Base-by-base conservation (phyloP, 352 stramenopile genomes). In the Aphanomyces euteiches region DNA sequence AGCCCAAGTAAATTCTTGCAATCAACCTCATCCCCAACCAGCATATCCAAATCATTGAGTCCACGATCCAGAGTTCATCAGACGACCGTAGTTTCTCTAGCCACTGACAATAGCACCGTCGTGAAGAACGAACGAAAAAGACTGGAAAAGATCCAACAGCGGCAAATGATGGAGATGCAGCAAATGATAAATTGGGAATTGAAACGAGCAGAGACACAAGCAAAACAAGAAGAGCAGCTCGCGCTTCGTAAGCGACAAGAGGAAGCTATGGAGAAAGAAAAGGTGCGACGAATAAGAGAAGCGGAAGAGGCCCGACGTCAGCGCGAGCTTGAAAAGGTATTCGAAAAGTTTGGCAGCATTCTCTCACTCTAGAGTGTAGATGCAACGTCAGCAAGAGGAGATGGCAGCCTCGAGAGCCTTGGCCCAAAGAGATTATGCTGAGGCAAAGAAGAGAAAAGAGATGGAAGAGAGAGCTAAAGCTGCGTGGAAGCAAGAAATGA, bases 141-240 rank as follows among this genome's bases (percentile, higher is more conserved):
- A 43, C 67, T 93, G 1, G 83, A 90, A 57, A 78, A 83, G n/a
- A 92, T 93, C 34, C 79, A 82, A 61, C 77, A 79, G 19, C 86
- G 86, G 0, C 86, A 91, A 68, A 73, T 79, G 0, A 67, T 81
- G 1, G 85, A 92, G 45, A 81, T 92, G 78, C 84, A 93, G 72
- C 84, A 92, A 47, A 76, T 91, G 73, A 67, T 91, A 0, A 71
- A 74, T 12, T 89, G 89, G 66, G 85, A 93, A 57, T 73, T 90
- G 37, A 83, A 81, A 37, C 88, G 84, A 78, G 75, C 76, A 0
- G 80, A 87, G 48, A 68, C 88, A 1, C 72, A 87, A 40, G 73
- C 76, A 34, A 82, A 90, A 53, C 80, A 78, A 3, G 80, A 86
- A 28, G 73, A 67, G 6, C 81, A 84, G 50, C 5, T 61, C 5